Evolutionary conservation across 208 protist species (phyloP).

Genomic region (Leishmania guyanensis): DNA sequence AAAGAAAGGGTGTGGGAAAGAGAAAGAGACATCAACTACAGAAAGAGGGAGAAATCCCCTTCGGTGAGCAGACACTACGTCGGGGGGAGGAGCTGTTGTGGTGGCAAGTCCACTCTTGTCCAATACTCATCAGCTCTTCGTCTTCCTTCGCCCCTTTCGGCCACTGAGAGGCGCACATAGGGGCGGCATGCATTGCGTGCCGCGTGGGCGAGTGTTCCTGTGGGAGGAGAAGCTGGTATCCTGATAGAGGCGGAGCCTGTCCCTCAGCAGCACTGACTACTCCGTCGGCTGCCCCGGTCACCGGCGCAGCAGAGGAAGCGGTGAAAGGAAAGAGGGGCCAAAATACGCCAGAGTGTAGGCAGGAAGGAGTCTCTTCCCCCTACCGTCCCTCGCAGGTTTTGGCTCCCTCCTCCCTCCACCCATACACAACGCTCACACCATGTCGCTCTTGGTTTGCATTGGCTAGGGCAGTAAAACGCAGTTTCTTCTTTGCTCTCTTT

Average conservation of each 20-base stretch:
- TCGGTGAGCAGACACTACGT: neutral
- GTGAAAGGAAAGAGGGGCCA: neutral
- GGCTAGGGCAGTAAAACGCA: too few relatives aligned
- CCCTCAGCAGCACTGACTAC: neutral
- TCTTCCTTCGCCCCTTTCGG: neutral
- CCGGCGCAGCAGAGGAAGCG: neutral
- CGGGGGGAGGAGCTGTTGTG: neutral
- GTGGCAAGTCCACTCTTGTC: neutral
- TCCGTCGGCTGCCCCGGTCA: neutral
- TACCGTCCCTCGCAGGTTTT: neutral
- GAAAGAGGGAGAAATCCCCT: neutral
- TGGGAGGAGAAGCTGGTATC: neutral
- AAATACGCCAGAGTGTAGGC: neutral
- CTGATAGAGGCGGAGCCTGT: neutral
- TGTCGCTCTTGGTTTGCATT: too few relatives aligned
- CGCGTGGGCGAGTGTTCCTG: neutral
- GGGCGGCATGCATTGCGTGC: neutral
- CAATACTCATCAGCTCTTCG: neutral
- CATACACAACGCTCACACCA: too few relatives aligned
- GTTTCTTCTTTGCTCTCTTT: neutral
- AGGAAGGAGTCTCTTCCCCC: neutral
- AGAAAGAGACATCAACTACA: neutral
- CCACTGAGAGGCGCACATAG: neutral
- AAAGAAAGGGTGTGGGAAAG: neutral
- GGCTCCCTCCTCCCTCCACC: too few relatives aligned